Conservation (phyloP, 805 yeast species). For the Teunomyces panamensis region DNA sequence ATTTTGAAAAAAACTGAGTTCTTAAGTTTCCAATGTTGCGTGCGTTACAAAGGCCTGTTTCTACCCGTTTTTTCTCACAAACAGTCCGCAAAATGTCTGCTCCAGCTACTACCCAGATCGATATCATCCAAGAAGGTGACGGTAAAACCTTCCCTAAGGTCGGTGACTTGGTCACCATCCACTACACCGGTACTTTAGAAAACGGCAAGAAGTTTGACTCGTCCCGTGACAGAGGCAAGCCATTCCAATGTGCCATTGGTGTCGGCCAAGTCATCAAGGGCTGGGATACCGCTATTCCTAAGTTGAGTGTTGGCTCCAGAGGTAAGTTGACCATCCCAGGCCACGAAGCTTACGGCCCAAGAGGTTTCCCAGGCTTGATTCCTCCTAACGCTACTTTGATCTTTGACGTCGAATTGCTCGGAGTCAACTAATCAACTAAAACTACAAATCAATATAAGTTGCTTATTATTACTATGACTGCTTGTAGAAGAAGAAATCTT, state of each 20-base stretch:
- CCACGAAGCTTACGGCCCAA: constrained; percentile 85
- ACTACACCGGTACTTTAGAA: constrained; percentile 92
- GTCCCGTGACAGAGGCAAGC: constrained; percentile 90
- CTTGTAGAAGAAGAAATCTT: constrained; percentile 15
- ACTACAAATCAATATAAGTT: background rate
- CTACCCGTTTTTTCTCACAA: constrained; percentile 1
- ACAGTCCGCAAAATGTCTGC: constrained; percentile 30
- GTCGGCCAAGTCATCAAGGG: constrained; percentile 96
- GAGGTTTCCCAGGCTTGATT: constrained; percentile 95
- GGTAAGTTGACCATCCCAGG: constrained; percentile 93
- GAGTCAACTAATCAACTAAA: constrained; percentile 41
- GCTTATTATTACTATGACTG: background rate
- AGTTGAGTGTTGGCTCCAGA: constrained; percentile 88
- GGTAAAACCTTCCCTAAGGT: constrained; percentile 80
- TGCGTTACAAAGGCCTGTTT: background rate
- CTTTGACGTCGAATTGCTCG: constrained; percentile 74
- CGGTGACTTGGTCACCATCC: constrained; percentile 90
- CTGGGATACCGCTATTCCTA: constrained; percentile 94
- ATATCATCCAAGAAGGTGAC: constrained; percentile 62
- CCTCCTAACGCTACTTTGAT: constrained; percentile 95
- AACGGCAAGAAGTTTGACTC: constrained; percentile 96
- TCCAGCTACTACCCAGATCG: constrained; percentile 40
- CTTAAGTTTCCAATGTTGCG: background rate
- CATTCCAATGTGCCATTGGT: constrained; percentile 92
- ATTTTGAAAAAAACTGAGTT: background rate